phyloP scores from a whole-genome alignment of 805 yeast genomes.

The Cyberlindnera misumaiensis region DNA sequence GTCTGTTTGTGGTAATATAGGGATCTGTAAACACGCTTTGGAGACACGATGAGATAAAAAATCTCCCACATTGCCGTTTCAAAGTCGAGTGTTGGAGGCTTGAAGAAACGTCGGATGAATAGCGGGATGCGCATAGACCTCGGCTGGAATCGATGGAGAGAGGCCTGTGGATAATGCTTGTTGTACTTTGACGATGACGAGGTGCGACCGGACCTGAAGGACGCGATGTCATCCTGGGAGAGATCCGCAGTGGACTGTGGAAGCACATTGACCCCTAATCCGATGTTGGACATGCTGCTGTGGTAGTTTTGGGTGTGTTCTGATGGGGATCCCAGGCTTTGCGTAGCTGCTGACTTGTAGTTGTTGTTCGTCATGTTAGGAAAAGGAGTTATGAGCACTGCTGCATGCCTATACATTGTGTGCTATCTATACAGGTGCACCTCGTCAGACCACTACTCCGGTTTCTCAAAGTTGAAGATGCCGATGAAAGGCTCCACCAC shows the following conservation, averaged over 20 bases:
- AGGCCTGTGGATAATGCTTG: constrained; percentile 1
- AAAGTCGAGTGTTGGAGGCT: constrained; percentile 79
- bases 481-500: constrained; percentile 48
- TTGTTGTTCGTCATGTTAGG: too few species aligned
- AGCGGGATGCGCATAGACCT: constrained; percentile 23
- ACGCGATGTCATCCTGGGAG: constrained; percentile 16
- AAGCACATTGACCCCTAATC: constrained; percentile 7
- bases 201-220: constrained; percentile 20
- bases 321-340: too few species aligned
- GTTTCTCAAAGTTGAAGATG: constrained; percentile 41
- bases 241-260: constrained; percentile 17
- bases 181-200: constrained; percentile 3
- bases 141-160: constrained; percentile 1
- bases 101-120: constrained; percentile 41
- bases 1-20: constrained; percentile 79
- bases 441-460: too few species aligned
- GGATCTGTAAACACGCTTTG: constrained; percentile 75
- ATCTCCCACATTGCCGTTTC: constrained; percentile 94
- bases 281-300: too few species aligned
- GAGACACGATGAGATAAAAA: constrained; percentile 62
- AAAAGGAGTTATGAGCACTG: too few species aligned
- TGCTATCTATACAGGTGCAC: too few species aligned
- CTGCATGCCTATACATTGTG: too few species aligned
- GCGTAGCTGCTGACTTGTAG: too few species aligned
- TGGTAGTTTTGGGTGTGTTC: too few species aligned